Percentiles rank a stretch among this genome's conserved stretches.
phyloP scores from a whole-genome alignment of 2,329 filamentous ascomycete genomes.

The Colletotrichum liriopes region DNA sequence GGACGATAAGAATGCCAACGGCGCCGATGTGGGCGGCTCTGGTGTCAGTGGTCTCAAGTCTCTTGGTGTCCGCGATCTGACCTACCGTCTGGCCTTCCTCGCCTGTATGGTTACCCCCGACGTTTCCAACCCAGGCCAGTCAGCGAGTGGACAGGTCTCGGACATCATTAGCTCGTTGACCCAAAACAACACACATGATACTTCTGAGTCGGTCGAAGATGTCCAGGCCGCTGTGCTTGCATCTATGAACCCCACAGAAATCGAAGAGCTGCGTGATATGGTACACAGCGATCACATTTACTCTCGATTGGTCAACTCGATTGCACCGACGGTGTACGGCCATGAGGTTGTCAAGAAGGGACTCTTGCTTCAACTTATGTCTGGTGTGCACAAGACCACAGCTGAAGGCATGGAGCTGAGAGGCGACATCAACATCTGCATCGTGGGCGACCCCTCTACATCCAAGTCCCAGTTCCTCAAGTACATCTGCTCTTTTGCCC shows the following conservation, averaged over 20 bases:
- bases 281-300: constrained; percentile 98
- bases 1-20: constrained; percentile 81
- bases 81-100: constrained; percentile 96
- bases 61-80: constrained; percentile 93
- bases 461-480: constrained; percentile 99
- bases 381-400: constrained; percentile 93
- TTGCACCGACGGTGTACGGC: constrained; percentile 97
- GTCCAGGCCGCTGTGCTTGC: constrained; percentile 90
- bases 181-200: constrained; percentile 77
- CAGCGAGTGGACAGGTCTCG: constrained; percentile 80
- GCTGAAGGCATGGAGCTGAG: constrained; percentile 95
- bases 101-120: constrained; percentile 97
- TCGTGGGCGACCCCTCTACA: constrained; percentile 96
- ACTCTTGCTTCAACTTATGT: constrained; percentile 92
- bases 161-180: constrained; percentile 91
- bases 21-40: constrained; percentile 84
- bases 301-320: constrained; percentile 89
- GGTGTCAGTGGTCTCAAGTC: constrained; percentile 92
- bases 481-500: constrained; percentile 97
- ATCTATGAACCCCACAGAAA: constrained; percentile 88
- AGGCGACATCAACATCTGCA: constrained; percentile 98
- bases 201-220: constrained; percentile 81
- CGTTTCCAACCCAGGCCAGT: constrained; percentile 83
- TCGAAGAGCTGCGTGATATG: constrained; percentile 92
- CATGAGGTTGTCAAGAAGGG: constrained; percentile 99